Base-by-base conservation (phyloP, 2,329 filamentous ascomycete genomes). In the Waltergamsia citrina region DNA sequence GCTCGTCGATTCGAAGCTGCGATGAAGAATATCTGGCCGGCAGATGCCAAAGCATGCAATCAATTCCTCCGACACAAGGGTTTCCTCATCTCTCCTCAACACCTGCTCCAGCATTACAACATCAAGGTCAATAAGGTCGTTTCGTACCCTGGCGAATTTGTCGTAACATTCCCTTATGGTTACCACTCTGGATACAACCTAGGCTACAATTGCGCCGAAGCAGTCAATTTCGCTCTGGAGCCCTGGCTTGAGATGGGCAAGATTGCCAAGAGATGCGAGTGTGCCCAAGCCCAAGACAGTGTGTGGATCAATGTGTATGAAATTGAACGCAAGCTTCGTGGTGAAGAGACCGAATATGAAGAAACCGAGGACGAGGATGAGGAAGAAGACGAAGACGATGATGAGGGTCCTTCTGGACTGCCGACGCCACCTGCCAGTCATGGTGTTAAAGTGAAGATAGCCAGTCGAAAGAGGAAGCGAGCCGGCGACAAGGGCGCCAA, bases 161-260 rank as follows among this genome's bases (percentile, higher is more conserved):
- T 98, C 41, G 94, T 98, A 43, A 98, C 92, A 0, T 98, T 94
- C 53, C 92, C 92, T 0, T 98, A 96, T 49, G 92, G 92, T 16
- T 98, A 98, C 54, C 92, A 98, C 53, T 98, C 92, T 5, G 92
- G 92, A 5, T 98, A 93, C 57, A 98, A 98, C 48, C 66, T 98
- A 24, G 92, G 93, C 12, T 98, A 98, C 64, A 98, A 98, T 54
- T 98, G 92, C 58, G 92, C 92, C 19, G 92, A 98, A 54, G 94
- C 92, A 7, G 92, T 98, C 62, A 98, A 98, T 54, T 98, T 98
- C 56, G 92, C 90, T 5, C 79, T 94, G 7, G 88, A 95, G 45
- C 82, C 85, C 20, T 98, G 92, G 92, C 63, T 98, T 29, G 82
- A 93, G 33, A 95, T 92, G 66, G 92, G 88, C 16, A 85, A 87